Percentiles rank a stretch among this genome's conserved stretches.
phyloP scores from a whole-genome alignment of 148 eudicot genomes.

The Chenopodium album region DNA sequence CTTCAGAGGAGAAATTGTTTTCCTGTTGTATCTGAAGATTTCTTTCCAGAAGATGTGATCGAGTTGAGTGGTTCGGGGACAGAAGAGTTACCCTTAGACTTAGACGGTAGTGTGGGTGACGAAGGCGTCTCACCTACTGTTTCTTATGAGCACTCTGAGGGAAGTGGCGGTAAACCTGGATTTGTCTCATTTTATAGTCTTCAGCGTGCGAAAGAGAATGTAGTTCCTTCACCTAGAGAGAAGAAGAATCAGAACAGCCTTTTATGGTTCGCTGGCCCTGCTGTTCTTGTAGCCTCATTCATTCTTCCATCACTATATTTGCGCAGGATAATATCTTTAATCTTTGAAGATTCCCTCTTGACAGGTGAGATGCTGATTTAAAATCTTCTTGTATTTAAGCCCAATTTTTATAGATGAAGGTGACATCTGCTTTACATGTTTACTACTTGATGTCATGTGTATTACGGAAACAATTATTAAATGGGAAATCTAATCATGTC shows the following conservation, averaged over 20 bases:
- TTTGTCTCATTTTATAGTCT: conserved; percentile 61
- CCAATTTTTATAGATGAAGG: not conserved
- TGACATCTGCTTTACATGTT: not conserved
- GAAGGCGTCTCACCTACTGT: conserved; percentile 31
- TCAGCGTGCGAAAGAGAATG: conserved; percentile 33
- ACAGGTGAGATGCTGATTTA: conserved; percentile 57
- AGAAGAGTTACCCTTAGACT: conserved; percentile 34
- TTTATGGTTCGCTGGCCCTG: conserved; percentile 85
- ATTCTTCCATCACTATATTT: conserved; percentile 90
- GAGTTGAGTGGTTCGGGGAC: conserved; percentile 47
- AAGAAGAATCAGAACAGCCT: conserved; percentile 47
- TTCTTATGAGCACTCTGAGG: conserved; percentile 31
- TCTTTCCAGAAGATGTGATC: conserved; percentile 37
- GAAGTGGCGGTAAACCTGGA: conserved; percentile 74
- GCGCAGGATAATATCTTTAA: conserved; percentile 77
- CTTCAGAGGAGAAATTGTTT: conserved; percentile 35
- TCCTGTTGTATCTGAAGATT: conserved; percentile 46
- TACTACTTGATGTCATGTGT: not conserved
- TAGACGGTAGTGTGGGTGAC: conserved; percentile 14
- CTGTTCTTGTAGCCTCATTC: conserved; percentile 82
- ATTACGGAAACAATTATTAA: not conserved
- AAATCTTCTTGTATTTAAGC: conserved; percentile 2
- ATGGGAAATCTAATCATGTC: not conserved
- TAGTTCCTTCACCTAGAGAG: conserved; percentile 23
- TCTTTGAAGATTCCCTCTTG: conserved; percentile 92